Conservation (phyloP, 768 basidiomycete species). For the Phanerochaete sordida region DNA sequence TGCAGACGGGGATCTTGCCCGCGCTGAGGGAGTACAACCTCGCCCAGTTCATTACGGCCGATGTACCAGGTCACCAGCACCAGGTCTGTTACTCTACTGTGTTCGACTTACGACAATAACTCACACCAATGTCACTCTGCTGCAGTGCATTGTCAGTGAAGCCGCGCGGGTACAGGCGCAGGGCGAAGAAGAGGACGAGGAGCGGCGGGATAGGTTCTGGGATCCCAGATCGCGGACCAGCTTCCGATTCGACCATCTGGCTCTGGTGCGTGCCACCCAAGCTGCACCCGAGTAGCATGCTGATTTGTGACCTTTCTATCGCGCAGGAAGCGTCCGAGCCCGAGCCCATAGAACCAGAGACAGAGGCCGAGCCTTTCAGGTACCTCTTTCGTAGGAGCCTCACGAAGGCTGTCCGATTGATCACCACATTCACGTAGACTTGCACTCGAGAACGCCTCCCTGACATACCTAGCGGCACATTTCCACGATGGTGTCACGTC, state of each 20-base stretch:
- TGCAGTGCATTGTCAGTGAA: conserved; percentile 79
- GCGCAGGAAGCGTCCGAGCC: conserved; percentile 75
- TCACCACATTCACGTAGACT: conserved; percentile 39
- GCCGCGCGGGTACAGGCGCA: conserved; percentile 44
- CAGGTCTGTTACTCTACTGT: conserved; percentile 50
- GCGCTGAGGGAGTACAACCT: conserved; percentile 84
- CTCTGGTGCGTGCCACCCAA: conserved; percentile 52
- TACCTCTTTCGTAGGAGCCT: conserved; percentile 31
- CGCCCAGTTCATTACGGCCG: conserved; percentile 82
- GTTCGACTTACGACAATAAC: too few species aligned
- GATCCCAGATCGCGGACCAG: conserved; percentile 78
- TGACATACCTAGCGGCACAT: conserved; percentile 75
- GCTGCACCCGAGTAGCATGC: not conserved
- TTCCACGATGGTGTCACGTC: conserved; percentile 76
- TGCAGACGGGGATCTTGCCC: conserved; percentile 74
- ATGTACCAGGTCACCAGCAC: conserved; percentile 73
- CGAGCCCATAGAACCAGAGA: conserved; percentile 55
- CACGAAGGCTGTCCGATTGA: conserved; percentile 29
- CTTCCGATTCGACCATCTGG: conserved; percentile 84
- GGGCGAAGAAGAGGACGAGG: conserved; percentile 30
- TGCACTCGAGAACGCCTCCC: conserved; percentile 64
- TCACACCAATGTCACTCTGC: conserved; percentile 5
- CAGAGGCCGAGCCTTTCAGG: conserved; percentile 75
- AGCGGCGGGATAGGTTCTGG: conserved; percentile 66
- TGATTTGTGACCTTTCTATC: not conserved